Conservation (phyloP, 2,329 filamentous ascomycete species). For the Dactylellina sp. region DNA sequence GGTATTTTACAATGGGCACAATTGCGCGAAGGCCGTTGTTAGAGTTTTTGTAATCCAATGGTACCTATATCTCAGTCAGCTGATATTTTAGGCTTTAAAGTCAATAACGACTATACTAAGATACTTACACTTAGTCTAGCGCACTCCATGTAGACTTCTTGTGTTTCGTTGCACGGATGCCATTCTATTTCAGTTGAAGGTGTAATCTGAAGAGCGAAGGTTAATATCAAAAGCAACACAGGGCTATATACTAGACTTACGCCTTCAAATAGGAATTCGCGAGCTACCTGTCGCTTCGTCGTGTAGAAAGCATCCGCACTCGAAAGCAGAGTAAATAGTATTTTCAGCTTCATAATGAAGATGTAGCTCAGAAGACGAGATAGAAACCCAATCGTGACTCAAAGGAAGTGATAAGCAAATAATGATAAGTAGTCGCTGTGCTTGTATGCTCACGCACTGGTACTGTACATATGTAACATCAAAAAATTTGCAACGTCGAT, state of each 20-base stretch:
- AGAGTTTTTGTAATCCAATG: slow-evolving; percentile 67
- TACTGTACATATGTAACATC: too few species aligned
- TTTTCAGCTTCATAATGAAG: neutral
- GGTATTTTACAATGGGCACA: slow-evolving; percentile 43
- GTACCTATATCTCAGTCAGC: slow-evolving; percentile 64
- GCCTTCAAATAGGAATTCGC: slow-evolving; percentile 38
- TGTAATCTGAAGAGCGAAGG: slow-evolving; percentile 62
- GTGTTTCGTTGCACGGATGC: slow-evolving; percentile 64
- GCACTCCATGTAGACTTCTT: slow-evolving; percentile 37
- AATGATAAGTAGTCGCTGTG: too few species aligned
- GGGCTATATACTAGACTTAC: neutral
- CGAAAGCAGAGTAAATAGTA: slow-evolving; percentile 16
- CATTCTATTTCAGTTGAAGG: slow-evolving; percentile 66
- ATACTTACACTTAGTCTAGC: slow-evolving; percentile 35
- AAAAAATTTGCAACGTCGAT: too few species aligned
- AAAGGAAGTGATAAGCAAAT: too few species aligned
- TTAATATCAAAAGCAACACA: neutral
- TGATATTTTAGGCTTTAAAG: too few species aligned
- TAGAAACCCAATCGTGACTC: too few species aligned
- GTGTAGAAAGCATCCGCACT: slow-evolving; percentile 30
- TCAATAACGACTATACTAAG: neutral
- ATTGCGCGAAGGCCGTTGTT: slow-evolving; percentile 60
- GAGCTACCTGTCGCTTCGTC: slow-evolving; percentile 24
- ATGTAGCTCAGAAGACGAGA: too few species aligned
- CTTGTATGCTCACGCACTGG: too few species aligned